phyloP scores from a whole-genome alignment of 108 stramenopile species.

The Skeletonema marinoi region DNA sequence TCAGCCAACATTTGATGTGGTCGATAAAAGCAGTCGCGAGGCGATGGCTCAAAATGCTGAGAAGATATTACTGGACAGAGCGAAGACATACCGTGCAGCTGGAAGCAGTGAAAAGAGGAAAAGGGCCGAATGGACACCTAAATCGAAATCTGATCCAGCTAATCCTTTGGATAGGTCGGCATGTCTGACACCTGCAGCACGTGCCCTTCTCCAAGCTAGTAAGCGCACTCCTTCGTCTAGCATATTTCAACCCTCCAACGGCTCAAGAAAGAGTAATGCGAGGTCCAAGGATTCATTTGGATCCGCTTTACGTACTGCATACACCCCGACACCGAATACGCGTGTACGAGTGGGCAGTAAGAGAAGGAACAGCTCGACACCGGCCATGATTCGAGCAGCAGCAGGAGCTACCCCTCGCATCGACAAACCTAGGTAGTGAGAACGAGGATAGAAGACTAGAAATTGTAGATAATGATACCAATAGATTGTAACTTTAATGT shows the following conservation, averaged over 20 bases:
- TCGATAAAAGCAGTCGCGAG: slow-evolving; percentile 36
- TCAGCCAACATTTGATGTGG: slow-evolving; percentile 38
- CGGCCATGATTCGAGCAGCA: slow-evolving; percentile 10
- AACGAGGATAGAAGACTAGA: not conserved
- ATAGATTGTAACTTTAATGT: slow-evolving; percentile 3
- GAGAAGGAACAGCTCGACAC: slow-evolving; percentile 4
- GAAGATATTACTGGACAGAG: slow-evolving; percentile 21
- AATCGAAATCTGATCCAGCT: not conserved
- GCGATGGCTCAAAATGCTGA: slow-evolving; percentile 33
- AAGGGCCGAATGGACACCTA: not conserved
- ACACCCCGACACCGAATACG: slow-evolving; percentile 29
- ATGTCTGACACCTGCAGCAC: slow-evolving; percentile 55
- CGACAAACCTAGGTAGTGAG: not conserved
- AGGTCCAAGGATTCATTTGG: slow-evolving; percentile 44
- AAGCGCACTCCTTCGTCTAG: slow-evolving; percentile 1
- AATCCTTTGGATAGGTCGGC: slow-evolving; percentile 35
- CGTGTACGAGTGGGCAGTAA: not conserved
- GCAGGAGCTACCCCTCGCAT: slow-evolving; percentile 41
- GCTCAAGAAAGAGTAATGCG: slow-evolving; percentile 10
- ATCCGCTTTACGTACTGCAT: slow-evolving; percentile 37
- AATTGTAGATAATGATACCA: not conserved
- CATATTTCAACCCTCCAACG: slow-evolving; percentile 31
- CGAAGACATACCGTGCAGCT: slow-evolving; percentile 30
- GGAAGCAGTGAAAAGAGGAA: slow-evolving; percentile 10
- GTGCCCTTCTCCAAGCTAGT: slow-evolving; percentile 46